Percentiles rank a stretch among this genome's conserved stretches.
Evolutionary conservation across 805 yeast genomes (phyloP).

Genomic region (Nakazawaea ishiwadae): DNA sequence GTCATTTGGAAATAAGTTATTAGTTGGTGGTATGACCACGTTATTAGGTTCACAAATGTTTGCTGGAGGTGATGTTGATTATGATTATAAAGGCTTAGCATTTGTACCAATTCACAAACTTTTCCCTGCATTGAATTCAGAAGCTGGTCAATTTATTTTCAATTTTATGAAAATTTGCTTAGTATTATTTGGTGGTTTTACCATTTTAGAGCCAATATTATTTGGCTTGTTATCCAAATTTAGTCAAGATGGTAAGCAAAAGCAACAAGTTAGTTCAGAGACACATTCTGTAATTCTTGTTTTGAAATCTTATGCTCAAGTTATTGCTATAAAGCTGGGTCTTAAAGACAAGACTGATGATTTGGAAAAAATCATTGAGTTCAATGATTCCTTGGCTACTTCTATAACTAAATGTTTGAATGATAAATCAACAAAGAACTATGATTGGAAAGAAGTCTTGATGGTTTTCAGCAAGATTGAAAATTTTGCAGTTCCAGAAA

Average conservation of each 20-base stretch:
- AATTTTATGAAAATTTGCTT: conserved; percentile 15
- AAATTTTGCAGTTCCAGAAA: conserved; percentile 3
- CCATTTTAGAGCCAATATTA: conserved; percentile 17
- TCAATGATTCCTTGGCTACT: neutral
- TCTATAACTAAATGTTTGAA: neutral
- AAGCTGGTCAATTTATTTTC: conserved; percentile 13
- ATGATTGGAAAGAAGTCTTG: conserved; percentile 9
- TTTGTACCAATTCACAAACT: conserved; percentile 20
- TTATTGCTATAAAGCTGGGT: conserved; percentile 1
- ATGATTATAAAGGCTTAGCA: conserved; percentile 21
- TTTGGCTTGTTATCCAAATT: conserved; percentile 1
- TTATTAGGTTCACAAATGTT: conserved; percentile 27
- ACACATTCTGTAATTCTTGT: neutral
- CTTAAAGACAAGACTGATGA: conserved; percentile 5
- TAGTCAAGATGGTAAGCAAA: neutral
- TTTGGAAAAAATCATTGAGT: neutral
- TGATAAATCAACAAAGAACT: neutral
- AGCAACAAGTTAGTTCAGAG: neutral
- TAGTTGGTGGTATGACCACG: conserved; percentile 30
- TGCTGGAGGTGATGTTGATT: conserved; percentile 12
- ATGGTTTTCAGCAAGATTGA: neutral
- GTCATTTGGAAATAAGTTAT: conserved; percentile 21
- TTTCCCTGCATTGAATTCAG: conserved; percentile 20
- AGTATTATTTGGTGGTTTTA: conserved; percentile 19
- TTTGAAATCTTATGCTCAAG: neutral